A percentile compares a stretch with the other conserved stretches of the same genome.
Conservation (phyloP, 1,284 basidiomycete genomes). For the Xanthoconium separans region DNA sequence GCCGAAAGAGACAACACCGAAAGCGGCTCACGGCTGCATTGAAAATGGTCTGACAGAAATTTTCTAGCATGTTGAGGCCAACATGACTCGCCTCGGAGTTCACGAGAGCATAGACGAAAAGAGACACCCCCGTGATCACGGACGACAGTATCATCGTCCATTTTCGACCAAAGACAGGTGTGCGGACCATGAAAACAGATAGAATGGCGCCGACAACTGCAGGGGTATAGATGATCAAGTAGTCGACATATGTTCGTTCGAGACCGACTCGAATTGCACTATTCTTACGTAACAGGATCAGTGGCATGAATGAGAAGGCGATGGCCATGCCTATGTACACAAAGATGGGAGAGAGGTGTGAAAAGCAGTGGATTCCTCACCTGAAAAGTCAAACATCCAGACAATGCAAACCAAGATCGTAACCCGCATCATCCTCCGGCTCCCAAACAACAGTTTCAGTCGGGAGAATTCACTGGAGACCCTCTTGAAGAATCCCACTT, state of each 20-base stretch:
- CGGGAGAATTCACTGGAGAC: conserved; percentile 8
- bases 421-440: conserved; percentile 8
- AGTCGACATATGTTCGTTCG: conserved; percentile 14
- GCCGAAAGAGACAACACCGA: no score
- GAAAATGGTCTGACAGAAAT: conserved; percentile 16
- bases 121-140: no score
- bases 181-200: conserved; percentile 15
- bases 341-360: not conserved
- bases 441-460: conserved; percentile 10
- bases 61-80: conserved; percentile 12
- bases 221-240: conserved; percentile 7
- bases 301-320: conserved; percentile 1
- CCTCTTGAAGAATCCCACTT: conserved; percentile 5
- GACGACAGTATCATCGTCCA: no score
- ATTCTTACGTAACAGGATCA: conserved; percentile 18
- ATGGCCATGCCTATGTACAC: not conserved
- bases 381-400: conserved; percentile 7
- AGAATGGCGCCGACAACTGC: conserved; percentile 7
- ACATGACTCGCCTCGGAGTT: conserved; percentile 14
- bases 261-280: conserved; percentile 5
- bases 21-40: not conserved
- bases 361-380: not conserved
- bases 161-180: no score
- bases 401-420: conserved; percentile 10
- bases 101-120: conserved; percentile 1